These are phyloP conservation scores for Aspergillus niger DNA, from an alignment of 2,329 filamentous ascomycete genomes.

Conservation along the genomic window DNA sequence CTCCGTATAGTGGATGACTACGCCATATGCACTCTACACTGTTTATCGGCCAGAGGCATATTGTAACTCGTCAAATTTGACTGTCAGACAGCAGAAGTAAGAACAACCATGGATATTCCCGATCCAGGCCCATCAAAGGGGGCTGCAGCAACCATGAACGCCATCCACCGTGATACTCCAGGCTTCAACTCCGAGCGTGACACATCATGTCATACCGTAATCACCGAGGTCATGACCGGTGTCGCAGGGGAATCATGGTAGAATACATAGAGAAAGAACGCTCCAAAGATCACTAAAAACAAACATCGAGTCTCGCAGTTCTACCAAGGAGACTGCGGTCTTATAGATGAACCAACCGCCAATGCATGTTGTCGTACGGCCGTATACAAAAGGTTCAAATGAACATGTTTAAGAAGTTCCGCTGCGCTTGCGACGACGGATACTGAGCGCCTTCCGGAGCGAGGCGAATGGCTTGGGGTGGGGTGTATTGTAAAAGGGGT, in stretches of 20 bases:
- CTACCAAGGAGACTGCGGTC: neutral
- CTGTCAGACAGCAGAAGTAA: neutral
- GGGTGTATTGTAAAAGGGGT: constrained; percentile 40
- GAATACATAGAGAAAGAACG: neutral
- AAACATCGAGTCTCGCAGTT: neutral
- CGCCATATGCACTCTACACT: neutral
- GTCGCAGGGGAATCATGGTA: neutral
- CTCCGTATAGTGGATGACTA: neutral
- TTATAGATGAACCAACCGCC: neutral
- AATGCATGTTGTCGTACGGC: neutral
- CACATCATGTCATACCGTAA: neutral
- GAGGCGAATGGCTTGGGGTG: constrained; percentile 31
- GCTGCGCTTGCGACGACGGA: constrained; percentile 27
- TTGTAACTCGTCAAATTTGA: neutral
- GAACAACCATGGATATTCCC: neutral
- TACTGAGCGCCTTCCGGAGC: constrained; percentile 31
- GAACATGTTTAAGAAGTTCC: constrained; percentile 13
- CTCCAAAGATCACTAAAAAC: neutral
- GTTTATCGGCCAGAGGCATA: neutral
- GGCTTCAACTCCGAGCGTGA: neutral
- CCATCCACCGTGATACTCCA: neutral
- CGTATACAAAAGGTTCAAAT: neutral
- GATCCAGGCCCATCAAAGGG: neutral
- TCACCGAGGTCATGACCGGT: neutral
- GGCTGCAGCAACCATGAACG: neutral